Percentiles rank a stretch among this genome's conserved stretches.
These are phyloP conservation scores for Leccinum broughii DNA, from an alignment of 768 basidiomycete genomes.

Conservation along the genomic window DNA sequence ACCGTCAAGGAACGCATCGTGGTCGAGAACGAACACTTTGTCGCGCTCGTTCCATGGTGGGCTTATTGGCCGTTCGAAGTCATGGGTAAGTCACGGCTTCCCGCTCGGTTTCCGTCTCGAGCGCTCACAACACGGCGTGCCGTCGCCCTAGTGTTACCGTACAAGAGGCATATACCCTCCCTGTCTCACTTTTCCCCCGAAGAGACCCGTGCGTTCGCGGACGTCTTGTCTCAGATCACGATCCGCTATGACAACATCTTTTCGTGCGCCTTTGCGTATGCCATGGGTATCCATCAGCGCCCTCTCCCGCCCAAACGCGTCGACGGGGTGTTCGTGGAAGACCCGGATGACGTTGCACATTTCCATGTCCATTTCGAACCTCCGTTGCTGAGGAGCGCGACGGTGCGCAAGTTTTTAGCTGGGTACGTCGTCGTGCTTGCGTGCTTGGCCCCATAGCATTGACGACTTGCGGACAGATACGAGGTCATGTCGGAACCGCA, in stretches of 20 bases:
- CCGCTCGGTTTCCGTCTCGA: not conserved
- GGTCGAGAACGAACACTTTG: constrained; percentile 71
- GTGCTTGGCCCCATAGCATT: not conserved
- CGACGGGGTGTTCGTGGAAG: constrained; percentile 30
- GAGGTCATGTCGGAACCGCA: constrained; percentile 92
- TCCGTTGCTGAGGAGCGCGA: constrained; percentile 79
- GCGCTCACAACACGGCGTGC: not conserved
- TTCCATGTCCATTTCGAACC: constrained; percentile 87
- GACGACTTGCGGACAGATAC: constrained; percentile 48
- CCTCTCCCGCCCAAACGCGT: constrained; percentile 49
- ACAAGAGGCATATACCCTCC: constrained; percentile 76
- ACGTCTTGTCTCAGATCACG: constrained; percentile 63
- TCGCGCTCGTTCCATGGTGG: constrained; percentile 93
- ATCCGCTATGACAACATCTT: constrained; percentile 79
- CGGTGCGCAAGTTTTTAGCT: constrained; percentile 85
- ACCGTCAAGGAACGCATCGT: constrained; percentile 62
- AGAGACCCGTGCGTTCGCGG: constrained; percentile 67
- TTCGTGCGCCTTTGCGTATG: constrained; percentile 87
- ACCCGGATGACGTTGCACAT: constrained; percentile 64
- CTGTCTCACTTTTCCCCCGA: constrained; percentile 56
- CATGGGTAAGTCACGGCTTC: constrained; percentile 46
- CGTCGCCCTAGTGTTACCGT: constrained; percentile 59
- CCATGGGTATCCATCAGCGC: constrained; percentile 92
- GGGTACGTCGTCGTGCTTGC: constrained; percentile 55
- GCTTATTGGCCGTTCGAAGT: constrained; percentile 93